phyloP scores from a whole-genome alignment of 805 yeast species.

The Saccharomycopsis vini region DNA sequence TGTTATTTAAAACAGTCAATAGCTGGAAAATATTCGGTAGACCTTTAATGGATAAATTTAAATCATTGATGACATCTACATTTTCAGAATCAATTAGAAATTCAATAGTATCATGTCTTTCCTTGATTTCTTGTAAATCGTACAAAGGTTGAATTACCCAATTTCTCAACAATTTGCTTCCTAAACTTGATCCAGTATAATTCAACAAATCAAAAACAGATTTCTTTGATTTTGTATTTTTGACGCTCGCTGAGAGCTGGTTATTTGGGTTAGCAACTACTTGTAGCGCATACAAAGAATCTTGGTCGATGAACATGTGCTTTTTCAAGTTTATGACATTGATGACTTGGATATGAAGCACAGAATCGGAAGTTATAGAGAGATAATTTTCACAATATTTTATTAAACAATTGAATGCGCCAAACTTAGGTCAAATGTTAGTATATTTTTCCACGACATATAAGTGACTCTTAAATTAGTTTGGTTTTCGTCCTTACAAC shows the following conservation, averaged over 20 bases:
- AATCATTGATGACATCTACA: conserved; percentile 13
- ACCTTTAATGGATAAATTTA: conserved; percentile 21
- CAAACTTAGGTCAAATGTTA: too few species aligned
- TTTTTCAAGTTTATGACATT: conserved; percentile 2
- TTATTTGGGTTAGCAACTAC: conserved; percentile 25
- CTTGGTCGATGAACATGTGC: conserved; percentile 24
- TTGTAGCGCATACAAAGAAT: conserved; percentile 24
- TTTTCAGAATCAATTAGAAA: conserved; percentile 28
- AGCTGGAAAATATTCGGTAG: conserved; percentile 26
- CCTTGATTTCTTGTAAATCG: conserved; percentile 40
- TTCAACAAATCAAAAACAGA: conserved; percentile 37
- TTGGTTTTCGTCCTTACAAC: not conserved
- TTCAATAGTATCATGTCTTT: conserved; percentile 52
- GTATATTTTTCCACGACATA: too few species aligned
- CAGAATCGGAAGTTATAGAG: not conserved
- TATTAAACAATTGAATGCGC: not conserved
- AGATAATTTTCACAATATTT: not conserved
- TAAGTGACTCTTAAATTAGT: not conserved
- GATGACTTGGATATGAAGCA: not conserved
- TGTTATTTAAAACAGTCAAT: conserved; percentile 21
- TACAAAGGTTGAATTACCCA: conserved; percentile 75
- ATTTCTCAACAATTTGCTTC: conserved; percentile 49
- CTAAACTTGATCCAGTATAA: conserved; percentile 70
- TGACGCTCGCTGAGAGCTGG: conserved; percentile 25
- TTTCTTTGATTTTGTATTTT: conserved; percentile 18